These are phyloP conservation scores for Hyaloperonospora brassicae DNA, from an alignment of 352 stramenopile genomes.

Conservation along the genomic window DNA sequence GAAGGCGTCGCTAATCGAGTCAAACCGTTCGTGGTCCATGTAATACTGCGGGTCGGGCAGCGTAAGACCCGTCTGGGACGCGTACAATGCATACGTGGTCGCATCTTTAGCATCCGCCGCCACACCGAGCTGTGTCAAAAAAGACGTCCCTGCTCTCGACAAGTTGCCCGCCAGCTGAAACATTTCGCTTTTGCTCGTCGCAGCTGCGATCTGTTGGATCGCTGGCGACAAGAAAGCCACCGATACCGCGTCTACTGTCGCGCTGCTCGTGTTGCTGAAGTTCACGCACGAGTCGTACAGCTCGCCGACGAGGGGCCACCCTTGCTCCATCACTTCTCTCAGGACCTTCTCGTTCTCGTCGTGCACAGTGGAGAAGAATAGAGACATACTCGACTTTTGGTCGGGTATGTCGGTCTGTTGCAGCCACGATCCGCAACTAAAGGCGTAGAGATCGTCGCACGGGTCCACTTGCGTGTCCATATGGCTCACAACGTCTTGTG, in stretches of 20 bases:
- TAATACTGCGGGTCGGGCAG: conserved; percentile 90
- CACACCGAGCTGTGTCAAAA: conserved; percentile 74
- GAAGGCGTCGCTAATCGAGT: conserved; percentile 61
- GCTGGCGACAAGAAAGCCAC: conserved; percentile 22
- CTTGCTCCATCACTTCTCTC: conserved; percentile 48
- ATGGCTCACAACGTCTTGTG: conserved; percentile 29
- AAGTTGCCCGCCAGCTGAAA: conserved; percentile 53
- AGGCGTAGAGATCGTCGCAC: conserved; percentile 73
- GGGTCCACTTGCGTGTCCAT: conserved; percentile 44
- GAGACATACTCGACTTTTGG: conserved; percentile 29
- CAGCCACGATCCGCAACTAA: conserved; percentile 52
- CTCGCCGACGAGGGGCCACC: conserved; percentile 55
- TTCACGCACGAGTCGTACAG: conserved; percentile 64
- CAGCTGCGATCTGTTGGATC: conserved; percentile 32
- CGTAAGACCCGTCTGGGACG: conserved; percentile 78
- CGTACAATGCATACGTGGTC: conserved; percentile 72
- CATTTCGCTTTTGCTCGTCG: conserved; percentile 30
- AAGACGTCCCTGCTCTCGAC: conserved; percentile 47
- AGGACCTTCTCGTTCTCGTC: conserved; percentile 33
- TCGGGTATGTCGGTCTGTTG: conserved; percentile 31
- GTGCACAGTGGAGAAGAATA: conserved; percentile 25
- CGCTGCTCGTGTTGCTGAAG: conserved; percentile 37
- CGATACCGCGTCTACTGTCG: conserved; percentile 22
- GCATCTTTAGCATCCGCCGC: conserved; percentile 78
- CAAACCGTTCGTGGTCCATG: conserved; percentile 78